Base-by-base conservation (phyloP, 495 filamentous ascomycete species). In the Aspergillus ostianus region DNA sequence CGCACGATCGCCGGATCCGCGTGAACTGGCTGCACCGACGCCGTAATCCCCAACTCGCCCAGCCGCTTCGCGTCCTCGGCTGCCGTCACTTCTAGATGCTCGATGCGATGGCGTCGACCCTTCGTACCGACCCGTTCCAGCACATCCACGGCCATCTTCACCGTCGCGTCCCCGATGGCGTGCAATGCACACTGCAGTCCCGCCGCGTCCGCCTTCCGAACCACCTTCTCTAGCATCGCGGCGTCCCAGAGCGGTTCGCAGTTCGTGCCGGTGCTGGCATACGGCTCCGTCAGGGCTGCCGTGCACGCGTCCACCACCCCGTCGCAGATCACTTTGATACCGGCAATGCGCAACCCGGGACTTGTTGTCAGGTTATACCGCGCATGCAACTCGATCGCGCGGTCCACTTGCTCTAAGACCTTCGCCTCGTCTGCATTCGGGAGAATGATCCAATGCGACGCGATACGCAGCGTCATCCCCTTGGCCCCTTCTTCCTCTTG, bases 261-360 rank as follows among this genome's bases (percentile, higher is more conserved):
- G 20, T 49, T 49, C 13, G 20, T 23, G 30, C n/a, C 41, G 18
- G 20, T 79, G 15, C 75, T 73, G 17, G 76, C 66, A 64, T 89
- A 89, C 6, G 86, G 85, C 66, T 87, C 78, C 5, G 75, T 70
- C 30, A 89, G 69, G 4, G 80, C 84, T 0, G 86, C 86, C 5
- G 86, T 89, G 67, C 85, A 89, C 0, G 81, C 84, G 58, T 89
- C 86, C 48, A 89, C 75, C 9, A 88, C 83, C 1, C 86, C 86
- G 56, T 89, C 86, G 57, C 84, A 85, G 47, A 89, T 88, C 20
- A 89, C 72, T 60, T 89, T 89, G 63, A 88, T 82, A n/a, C 86
- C 86, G 2, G 82, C 78, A 17, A 89, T 70, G 29, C 82, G 73
- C 52, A 85, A 84, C 47, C 83, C 78, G 0, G 82, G 84, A 15